A percentile compares a stretch with the other conserved stretches of the same genome.
These are phyloP conservation scores for Ganoderma multipileum DNA, from an alignment of 1,284 basidiomycete genomes.

Conservation along the genomic window DNA sequence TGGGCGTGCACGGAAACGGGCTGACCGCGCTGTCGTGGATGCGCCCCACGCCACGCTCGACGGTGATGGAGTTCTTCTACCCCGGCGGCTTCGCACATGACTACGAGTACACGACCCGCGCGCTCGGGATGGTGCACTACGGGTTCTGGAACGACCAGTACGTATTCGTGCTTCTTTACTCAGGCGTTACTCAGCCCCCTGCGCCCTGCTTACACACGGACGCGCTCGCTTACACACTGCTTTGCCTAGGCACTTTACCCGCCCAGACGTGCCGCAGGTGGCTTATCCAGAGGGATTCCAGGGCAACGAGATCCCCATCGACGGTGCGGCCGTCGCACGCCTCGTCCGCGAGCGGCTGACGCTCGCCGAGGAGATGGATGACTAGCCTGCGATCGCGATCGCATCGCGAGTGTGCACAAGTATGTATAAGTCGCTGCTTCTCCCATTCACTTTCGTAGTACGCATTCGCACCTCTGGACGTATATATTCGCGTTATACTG, in stretches of 20 bases:
- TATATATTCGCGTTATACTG: not conserved
- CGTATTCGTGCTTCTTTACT: conserved; percentile 35
- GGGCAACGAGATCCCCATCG: conserved; percentile 62
- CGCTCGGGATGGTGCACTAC: conserved; percentile 85
- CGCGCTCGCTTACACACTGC: not conserved
- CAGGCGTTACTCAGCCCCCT: not conserved
- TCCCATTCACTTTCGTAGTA: not conserved
- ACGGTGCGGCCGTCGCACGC: conserved; percentile 49
- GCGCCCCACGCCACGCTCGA: conserved; percentile 75
- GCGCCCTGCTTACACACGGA: not conserved
- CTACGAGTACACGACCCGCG: conserved; percentile 83
- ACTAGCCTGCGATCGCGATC: conserved; percentile 33
- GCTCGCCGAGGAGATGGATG: conserved; percentile 48
- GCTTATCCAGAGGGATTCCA: conserved; percentile 65
- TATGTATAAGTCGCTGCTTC: not conserved
- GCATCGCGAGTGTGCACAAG: not conserved
- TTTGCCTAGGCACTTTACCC: conserved; percentile 48
- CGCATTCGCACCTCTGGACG: not conserved
- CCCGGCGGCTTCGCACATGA: conserved; percentile 87
- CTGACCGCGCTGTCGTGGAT: conserved; percentile 87
- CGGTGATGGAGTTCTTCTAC: conserved; percentile 90
- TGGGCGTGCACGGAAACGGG: conserved; percentile 90
- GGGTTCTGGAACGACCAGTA: conserved; percentile 79
- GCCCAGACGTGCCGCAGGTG: conserved; percentile 54
- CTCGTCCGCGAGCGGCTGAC: conserved; percentile 45